Evolutionary conservation across 2,329 filamentous ascomycete species (phyloP).

Genomic region (Cadophora gregata): DNA sequence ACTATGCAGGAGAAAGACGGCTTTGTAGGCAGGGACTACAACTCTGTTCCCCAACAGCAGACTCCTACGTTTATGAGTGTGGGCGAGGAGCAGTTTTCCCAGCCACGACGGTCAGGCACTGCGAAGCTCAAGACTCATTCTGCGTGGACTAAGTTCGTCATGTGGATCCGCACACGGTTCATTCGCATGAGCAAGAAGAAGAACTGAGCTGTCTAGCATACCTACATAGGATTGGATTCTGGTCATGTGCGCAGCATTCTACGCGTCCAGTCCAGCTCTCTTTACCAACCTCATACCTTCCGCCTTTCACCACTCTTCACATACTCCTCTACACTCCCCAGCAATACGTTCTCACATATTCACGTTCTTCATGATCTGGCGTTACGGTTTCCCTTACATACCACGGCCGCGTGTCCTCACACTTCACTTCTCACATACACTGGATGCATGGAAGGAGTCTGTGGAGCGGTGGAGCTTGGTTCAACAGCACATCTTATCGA

Average conservation of each 20-base stretch:
- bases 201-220: slow-evolving; percentile 3
- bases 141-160: slow-evolving; percentile 66
- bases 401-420: slow-evolving; percentile 5
- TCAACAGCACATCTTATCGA: slow-evolving; percentile 10
- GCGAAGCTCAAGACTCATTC: slow-evolving; percentile 64
- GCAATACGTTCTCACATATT: slow-evolving; percentile 4
- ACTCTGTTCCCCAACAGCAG: slow-evolving; percentile 19
- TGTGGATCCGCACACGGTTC: slow-evolving; percentile 67
- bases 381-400: slow-evolving; percentile 6
- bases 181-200: slow-evolving; percentile 47
- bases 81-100: slow-evolving; percentile 18
- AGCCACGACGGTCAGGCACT: slow-evolving; percentile 20
- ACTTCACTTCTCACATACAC: neutral
- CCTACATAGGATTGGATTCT: neutral
- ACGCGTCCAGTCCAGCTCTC: neutral
- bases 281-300: neutral
- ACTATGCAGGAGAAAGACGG: slow-evolving; percentile 40
- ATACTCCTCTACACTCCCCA: neutral
- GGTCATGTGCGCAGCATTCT: neutral
- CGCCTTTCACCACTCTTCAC: neutral
- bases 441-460: slow-evolving; percentile 10
- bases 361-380: slow-evolving; percentile 3
- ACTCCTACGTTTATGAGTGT: slow-evolving; percentile 16
- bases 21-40: slow-evolving; percentile 35
- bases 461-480: neutral